A percentile compares a stretch with the other conserved stretches of the same genome.
phyloP scores from a whole-genome alignment of 139 green algal genomes.

The Bryopsis sp. region DNA sequence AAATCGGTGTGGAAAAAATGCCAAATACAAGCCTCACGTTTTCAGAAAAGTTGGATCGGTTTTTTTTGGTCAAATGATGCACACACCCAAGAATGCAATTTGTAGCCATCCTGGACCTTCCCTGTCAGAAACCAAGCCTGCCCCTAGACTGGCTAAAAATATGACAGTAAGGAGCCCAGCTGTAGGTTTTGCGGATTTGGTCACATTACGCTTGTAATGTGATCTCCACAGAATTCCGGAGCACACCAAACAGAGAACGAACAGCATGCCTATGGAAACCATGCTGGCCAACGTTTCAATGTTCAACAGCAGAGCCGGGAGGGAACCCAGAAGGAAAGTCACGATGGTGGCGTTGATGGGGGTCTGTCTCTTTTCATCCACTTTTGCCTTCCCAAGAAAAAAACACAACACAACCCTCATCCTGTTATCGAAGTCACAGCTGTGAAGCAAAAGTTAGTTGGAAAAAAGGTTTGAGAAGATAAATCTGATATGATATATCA shows the following conservation, averaged over 20 bases:
- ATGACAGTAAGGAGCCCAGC: not conserved
- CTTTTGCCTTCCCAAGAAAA: not conserved
- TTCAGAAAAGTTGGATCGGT: not conserved
- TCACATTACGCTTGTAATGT: not conserved
- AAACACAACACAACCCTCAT: not conserved
- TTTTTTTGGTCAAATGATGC: not conserved
- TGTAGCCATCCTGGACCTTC: not conserved
- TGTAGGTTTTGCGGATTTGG: not conserved
- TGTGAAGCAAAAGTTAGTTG: no score
- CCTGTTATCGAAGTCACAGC: no score
- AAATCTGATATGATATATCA: no score
- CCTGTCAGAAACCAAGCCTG: not conserved
- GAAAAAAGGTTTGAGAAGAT: no score
- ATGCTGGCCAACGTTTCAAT: not conserved
- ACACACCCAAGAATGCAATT: not conserved
- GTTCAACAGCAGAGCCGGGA: not conserved
- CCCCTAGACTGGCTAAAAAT: not conserved
- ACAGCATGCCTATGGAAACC: conserved; percentile 30
- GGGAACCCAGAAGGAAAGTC: not conserved
- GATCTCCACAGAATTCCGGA: conserved; percentile 40
- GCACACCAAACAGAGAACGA: conserved; percentile 69
- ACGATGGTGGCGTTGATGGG: not conserved
- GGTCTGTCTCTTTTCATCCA: not conserved
- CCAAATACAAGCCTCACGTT: not conserved
- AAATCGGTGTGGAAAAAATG: not conserved